These are phyloP conservation scores for Venturia carpophila DNA, from an alignment of 2,329 filamentous ascomycete genomes.

Conservation along the genomic window DNA sequence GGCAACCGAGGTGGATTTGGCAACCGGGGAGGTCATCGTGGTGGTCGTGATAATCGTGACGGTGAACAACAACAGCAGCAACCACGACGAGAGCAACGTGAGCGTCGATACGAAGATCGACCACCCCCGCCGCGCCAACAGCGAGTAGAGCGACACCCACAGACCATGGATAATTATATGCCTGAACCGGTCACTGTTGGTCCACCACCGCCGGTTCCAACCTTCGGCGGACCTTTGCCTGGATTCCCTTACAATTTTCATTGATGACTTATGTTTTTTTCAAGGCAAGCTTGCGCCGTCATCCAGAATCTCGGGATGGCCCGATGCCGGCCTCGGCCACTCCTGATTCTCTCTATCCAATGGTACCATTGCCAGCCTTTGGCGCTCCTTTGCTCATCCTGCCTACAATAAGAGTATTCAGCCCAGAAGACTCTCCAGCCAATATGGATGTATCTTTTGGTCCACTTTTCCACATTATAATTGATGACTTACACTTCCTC, in stretches of 20 bases:
- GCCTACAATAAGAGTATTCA: background rate
- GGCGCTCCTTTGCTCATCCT: background rate
- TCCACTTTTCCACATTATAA: background rate
- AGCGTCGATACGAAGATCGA: constrained; percentile 6
- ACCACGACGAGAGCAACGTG: constrained; percentile 5
- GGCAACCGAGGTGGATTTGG: constrained; percentile 5
- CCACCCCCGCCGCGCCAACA: constrained; percentile 26
- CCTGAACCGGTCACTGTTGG: constrained; percentile 32
- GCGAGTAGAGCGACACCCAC: constrained; percentile 29
- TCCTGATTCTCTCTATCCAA: background rate
- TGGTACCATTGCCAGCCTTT: background rate
- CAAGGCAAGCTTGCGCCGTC: background rate
- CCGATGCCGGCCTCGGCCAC: background rate
- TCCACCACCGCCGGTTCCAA: constrained; percentile 34
- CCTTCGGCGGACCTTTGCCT: constrained; percentile 32
- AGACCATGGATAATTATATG: constrained; percentile 20
- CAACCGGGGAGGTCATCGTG: constrained; percentile 8
- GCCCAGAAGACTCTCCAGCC: background rate
- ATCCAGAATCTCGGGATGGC: background rate
- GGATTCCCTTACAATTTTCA: constrained; percentile 17
- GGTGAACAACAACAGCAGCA: constrained; percentile 11
- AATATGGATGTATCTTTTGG: background rate
- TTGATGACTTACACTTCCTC: background rate
- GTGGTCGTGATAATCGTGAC: constrained; percentile 13
- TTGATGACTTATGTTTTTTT: constrained; percentile 2